Percentiles rank a stretch among this genome's conserved stretches.
Conservation (phyloP, 306 rosid species). For the Benincasa hispida region DNA sequence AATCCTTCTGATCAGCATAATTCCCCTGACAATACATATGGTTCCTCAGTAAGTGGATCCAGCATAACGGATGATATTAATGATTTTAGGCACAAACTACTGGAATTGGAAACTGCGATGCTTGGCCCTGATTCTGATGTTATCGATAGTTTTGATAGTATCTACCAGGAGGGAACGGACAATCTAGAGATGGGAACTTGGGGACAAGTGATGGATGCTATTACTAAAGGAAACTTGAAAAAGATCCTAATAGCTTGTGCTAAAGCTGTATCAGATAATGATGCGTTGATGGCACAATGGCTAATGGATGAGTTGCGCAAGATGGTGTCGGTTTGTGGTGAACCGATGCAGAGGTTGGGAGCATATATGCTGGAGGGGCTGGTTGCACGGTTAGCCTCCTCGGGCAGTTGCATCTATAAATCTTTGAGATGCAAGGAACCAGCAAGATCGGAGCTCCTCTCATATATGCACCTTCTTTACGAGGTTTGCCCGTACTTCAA, state of each 20-base stretch:
- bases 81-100: slow-evolving; percentile 63
- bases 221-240: slow-evolving; percentile 52
- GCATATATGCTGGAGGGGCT: slow-evolving; percentile 97
- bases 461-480: slow-evolving; percentile 74
- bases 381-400: slow-evolving; percentile 49
- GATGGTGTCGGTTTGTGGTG: slow-evolving; percentile 86
- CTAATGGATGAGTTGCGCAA: slow-evolving; percentile 63
- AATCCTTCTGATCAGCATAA: slow-evolving; percentile 35
- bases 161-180: slow-evolving; percentile 28
- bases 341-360: slow-evolving; percentile 91
- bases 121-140: slow-evolving; percentile 64
- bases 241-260: slow-evolving; percentile 67
- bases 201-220: slow-evolving; percentile 58
- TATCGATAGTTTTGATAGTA: slow-evolving; percentile 37
- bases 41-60: slow-evolving; percentile 68
- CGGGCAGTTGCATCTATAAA: slow-evolving; percentile 71
- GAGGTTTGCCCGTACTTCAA: slow-evolving; percentile 96
- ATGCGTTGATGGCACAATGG: slow-evolving; percentile 57
- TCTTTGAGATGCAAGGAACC: slow-evolving; percentile 75
- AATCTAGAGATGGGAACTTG: slow-evolving; percentile 50
- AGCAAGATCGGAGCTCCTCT: slow-evolving; percentile 60
- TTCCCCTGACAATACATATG: slow-evolving; percentile 50
- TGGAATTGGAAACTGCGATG: slow-evolving; percentile 80
- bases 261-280: slow-evolving; percentile 57
- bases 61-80: slow-evolving; percentile 57